Base-by-base conservation (phyloP, 106 monocot genomes). In the Allium cepa region DNA sequence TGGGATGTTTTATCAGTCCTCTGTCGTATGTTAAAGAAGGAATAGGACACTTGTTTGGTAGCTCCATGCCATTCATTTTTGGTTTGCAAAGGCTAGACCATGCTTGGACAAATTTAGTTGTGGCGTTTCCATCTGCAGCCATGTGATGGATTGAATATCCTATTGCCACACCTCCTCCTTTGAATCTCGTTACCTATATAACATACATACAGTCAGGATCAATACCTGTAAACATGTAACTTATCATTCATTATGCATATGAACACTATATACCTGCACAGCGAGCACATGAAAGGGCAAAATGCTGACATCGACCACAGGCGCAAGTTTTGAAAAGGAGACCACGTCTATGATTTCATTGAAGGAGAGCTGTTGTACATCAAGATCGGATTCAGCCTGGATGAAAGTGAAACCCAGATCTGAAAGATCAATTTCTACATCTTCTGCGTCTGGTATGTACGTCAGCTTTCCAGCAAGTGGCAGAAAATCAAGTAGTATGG, bases 401-500 rank as follows among this genome's bases (percentile, higher is more conserved):
- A 76, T 49, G 68, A 86, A 61, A 11, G 69, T 50, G 46, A 86
- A 68, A 0, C 79, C 75, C 56, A 53, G 51, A 22, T 36, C 53
- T 11, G 81, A 67, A 78, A 70, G 71, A 68, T 78, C 75, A 27
- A 85, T 59, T 56, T 60, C 68, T 47, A 69, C 66, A 10, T 66
- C 53, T 53, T 60, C 75, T 26, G 57, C 15, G 9, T 53, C 45
- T n/a, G 75, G 64, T 45, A 75, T 17, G 78, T 76, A 71, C 26
- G 72, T 62, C 59, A 85, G 72, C 55, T 73, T 78, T 0, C 85
- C 85, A 49, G 75, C 75, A 67, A 81, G 73, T 67, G 17, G 13
- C 2, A 18, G 65, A 62, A 17, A 85, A 75, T 68, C 78, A 72
- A 12, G 78, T 26, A 81, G 73, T 13, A 62, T 67, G 7, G 13